Percentiles rank a stretch among this genome's conserved stretches.
Conservation (phyloP, 1,139 yeast genomes). For the Debaryomyces nepalensis region DNA sequence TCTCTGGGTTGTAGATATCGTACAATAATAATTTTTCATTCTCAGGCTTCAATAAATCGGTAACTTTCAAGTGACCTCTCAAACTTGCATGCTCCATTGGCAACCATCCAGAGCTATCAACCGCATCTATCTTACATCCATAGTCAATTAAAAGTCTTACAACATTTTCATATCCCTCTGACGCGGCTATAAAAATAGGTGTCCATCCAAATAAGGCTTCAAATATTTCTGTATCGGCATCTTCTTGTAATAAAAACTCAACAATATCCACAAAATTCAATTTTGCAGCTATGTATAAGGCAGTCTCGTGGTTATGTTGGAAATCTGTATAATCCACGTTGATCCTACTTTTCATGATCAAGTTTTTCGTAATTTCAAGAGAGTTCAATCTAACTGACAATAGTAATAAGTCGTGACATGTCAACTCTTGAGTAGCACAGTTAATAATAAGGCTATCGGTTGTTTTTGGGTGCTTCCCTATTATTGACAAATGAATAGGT, state of each 20-base stretch:
- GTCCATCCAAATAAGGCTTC: conserved; percentile 93
- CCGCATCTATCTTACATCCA: conserved; percentile 58
- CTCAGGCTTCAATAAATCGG: conserved; percentile 60
- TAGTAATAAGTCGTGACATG: conserved; percentile 58
- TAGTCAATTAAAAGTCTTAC: conserved; percentile 57
- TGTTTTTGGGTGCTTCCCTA: conserved; percentile 83
- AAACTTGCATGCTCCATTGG: conserved; percentile 96
- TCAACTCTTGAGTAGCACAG: conserved; percentile 39
- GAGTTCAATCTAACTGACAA: conserved; percentile 76
- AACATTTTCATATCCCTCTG: conserved; percentile 73
- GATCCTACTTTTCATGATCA: conserved; percentile 62
- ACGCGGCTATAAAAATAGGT: conserved; percentile 88
- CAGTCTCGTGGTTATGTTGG: conserved; percentile 72
- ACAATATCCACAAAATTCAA: conserved; percentile 60
- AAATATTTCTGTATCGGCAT: conserved; percentile 75
- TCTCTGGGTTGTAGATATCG: conserved; percentile 45
- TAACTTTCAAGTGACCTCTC: conserved; percentile 80
- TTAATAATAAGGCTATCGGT: conserved; percentile 60
- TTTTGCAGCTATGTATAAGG: conserved; percentile 79
- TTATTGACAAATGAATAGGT: conserved; percentile 82
- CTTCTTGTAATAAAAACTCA: conserved; percentile 53
- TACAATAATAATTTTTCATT: conserved; percentile 40
- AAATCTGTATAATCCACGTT: conserved; percentile 66
- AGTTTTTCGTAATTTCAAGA: conserved; percentile 55
- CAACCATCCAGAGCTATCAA: conserved; percentile 93